Evolutionary conservation across 768 basidiomycete species (phyloP), one percentile per base, ranked within the genome.

Genomic region (Agaricus blazei): DNA sequence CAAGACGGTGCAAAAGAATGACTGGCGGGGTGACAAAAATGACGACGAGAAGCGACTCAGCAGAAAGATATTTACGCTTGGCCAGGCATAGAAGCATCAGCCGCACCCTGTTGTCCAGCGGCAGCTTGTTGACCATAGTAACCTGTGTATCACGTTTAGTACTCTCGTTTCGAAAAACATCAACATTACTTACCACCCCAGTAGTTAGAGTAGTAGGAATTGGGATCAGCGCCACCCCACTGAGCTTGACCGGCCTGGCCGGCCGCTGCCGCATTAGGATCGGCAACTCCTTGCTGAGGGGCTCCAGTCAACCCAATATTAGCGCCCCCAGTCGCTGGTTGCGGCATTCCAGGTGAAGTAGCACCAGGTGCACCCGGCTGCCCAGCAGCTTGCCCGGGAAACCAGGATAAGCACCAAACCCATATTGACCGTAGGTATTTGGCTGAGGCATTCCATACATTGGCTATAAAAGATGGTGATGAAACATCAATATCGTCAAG

Each of bases 401-500:
- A 15, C 84, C 85, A 28, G 81, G 76, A 63, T 90, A 91, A 24
- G 76, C 85, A 62, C 82, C 81, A 66, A 90, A 93, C 48, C 84
- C 85, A 61, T 90, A 89, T 61, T 88, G 85, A 24, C 85, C 88
- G 60, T 93, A 93, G 15, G 82, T 77, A 63, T 78, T 83, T 29
- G 90, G 84, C 66, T 91, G 90, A 11, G 90, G 90, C 80, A 93
- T 88, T 59, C 90, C 88, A 67, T 93, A 93, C 88, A 92, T 88
- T 36, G 90, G 88, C 87, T 92, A 59, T 29, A 12, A 54, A 57
- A 41, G 43, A 54, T 24, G 9, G 15, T 36, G 51, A 45, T 53
- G 40, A 64, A 43, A 59, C 31, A 56, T 31, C 44, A 29, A 19
- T 9, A 29, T 29, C 42, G 42, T 19, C 7, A 43, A 11, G 44